Base-by-base conservation (phyloP, 75 land plant species). In the Sequoia sempervirens region DNA sequence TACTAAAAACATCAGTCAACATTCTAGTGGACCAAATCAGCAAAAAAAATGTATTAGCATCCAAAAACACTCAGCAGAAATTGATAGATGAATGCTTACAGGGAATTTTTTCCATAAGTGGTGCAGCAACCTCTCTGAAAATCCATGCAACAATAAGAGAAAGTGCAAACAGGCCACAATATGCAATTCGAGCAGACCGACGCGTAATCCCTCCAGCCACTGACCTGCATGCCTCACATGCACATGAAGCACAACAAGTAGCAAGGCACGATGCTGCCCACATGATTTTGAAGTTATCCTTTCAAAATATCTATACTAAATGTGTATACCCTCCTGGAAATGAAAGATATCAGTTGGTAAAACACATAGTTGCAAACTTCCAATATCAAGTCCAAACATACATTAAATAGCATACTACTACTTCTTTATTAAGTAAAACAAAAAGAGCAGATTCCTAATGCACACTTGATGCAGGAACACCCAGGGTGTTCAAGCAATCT, bases 101-200 rank as follows among this genome's bases (percentile, higher is more conserved):
- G 46, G 98, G 90, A 53, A 94, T 88, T 83, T 94, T 87, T 54
- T 92, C 86, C 84, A 96, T 82, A 38, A 96, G 91, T 5, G 96
- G 98, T 75, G 91, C 86, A 34, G 88, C 93, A 76, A 92, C 84
- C 83, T 96, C 96, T 38, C 98, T 84, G 58, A 96, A 90, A 75
- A 96, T 84, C 96, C 96, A 96, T 40, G 98, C 91, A 40, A 94
- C 80, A 68, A 96, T 76, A 23, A 96, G 88, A 17, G 96, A 94
- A 23, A 91, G 66, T n/a, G 96, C 92, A 76, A 96, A 96, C 78
- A 96, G 89, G 32, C 95, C 96, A 82, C 98, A 96, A 88, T 96
- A 94, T n/a, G 93, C 96, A 56, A 96, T 82, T 11, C 98, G 89
- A 2, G 96, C 98, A 23, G 98, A 96, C 11, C 93, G 91, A n/a